phyloP scores from a whole-genome alignment of 768 basidiomycete genomes.

The Coprinellus micaceus region DNA sequence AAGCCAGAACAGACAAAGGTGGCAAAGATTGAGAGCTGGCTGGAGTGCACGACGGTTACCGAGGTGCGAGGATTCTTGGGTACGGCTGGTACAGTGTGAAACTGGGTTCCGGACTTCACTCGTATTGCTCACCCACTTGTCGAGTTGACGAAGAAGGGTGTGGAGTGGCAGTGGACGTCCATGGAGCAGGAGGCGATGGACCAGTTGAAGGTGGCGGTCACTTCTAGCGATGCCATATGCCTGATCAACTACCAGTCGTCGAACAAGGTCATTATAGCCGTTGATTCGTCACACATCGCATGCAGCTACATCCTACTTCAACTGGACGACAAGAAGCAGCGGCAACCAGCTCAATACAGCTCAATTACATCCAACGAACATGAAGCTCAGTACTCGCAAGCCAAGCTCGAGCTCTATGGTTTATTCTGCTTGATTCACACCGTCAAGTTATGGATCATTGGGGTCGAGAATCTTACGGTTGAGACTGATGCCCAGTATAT shows the following conservation, averaged over 20 bases:
- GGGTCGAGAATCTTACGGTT: conserved; percentile 25
- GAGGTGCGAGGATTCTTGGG: conserved; percentile 30
- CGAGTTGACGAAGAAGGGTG: conserved; percentile 20
- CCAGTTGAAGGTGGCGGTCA: conserved; percentile 23
- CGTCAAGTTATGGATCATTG: conserved; percentile 14
- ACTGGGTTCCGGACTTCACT: conserved; percentile 25
- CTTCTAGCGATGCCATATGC: conserved; percentile 21
- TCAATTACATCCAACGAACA: conserved; percentile 30
- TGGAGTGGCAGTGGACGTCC: conserved; percentile 28
- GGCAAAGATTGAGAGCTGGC: conserved; percentile 22
- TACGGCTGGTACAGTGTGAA: conserved; percentile 20
- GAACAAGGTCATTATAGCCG: conserved; percentile 24
- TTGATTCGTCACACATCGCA: conserved; percentile 27
- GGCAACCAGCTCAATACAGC: conserved; percentile 26
- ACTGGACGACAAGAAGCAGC: conserved; percentile 13
- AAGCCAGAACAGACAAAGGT: conserved; percentile 20
- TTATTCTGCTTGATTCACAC: conserved; percentile 23
- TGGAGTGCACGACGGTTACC: conserved; percentile 12
- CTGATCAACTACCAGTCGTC: conserved; percentile 24
- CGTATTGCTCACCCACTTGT: conserved; percentile 16
- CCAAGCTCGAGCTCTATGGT: conserved; percentile 38
- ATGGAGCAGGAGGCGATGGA: conserved; percentile 15
- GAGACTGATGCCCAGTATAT: conserved; percentile 40
- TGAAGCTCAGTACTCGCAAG: conserved; percentile 32
- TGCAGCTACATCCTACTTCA: conserved; percentile 21